Percentiles rank a stretch among this genome's conserved stretches.
Conservation (phyloP, 225 moss, liverwort and hornwort genomes). For the Sphagnum tenellum region DNA sequence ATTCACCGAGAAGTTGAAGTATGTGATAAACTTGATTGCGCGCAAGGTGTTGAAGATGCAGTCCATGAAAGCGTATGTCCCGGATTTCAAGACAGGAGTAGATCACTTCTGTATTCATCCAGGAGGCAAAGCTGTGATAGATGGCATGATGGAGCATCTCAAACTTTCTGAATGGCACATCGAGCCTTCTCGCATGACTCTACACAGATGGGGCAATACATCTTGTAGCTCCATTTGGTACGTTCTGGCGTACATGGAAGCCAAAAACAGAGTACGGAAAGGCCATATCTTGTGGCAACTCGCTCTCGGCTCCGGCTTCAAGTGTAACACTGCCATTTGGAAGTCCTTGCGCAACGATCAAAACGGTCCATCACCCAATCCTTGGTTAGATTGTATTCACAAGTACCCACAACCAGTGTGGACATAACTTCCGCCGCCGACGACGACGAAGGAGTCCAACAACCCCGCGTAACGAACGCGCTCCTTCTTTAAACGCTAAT, state of each 20-base stretch:
- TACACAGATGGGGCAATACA: conserved; percentile 35
- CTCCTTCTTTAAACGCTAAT: no score
- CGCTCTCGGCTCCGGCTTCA: conserved; percentile 30
- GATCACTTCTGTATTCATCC: conserved; percentile 43
- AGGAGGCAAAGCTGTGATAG: conserved; percentile 36
- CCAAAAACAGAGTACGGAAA: conserved; percentile 18
- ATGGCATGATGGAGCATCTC: conserved; percentile 28
- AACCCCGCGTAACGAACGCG: no score
- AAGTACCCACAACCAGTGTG: conserved; percentile 12
- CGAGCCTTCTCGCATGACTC: conserved; percentile 27
- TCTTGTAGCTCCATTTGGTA: conserved; percentile 34
- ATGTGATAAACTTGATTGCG: conserved; percentile 8
- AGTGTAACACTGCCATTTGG: conserved; percentile 42
- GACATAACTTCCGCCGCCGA: no score
- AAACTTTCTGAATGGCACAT: conserved; percentile 21
- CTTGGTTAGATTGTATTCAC: conserved; percentile 23
- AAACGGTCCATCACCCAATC: conserved; percentile 4
- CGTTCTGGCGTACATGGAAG: conserved; percentile 38
- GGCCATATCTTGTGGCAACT: conserved; percentile 32
- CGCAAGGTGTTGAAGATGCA: conserved; percentile 12
- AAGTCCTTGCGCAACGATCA: conserved; percentile 15
- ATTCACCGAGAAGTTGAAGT: conserved; percentile 24
- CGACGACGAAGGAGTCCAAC: no score
- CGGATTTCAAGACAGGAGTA: conserved; percentile 21
- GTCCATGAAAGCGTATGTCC: conserved; percentile 15